Base-by-base conservation (phyloP, 2,329 filamentous ascomycete species). In the Ophiognomonia clavigignenti-juglandacearum region DNA sequence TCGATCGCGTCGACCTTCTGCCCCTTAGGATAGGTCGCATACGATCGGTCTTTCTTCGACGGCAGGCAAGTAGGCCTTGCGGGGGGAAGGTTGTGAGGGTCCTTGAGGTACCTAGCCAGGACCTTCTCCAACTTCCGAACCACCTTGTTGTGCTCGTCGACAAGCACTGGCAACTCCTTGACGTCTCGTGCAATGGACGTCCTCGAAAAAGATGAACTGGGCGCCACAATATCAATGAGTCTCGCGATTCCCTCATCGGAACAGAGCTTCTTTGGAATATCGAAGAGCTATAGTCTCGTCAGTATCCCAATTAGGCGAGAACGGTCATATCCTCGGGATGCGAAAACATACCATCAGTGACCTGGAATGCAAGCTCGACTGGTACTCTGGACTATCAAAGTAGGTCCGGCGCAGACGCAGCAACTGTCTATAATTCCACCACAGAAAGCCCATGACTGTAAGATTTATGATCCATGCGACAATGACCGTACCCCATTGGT, bases 1-100 rank as follows among this genome's bases (percentile, higher is more conserved):
- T 96, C 88, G 59, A 98, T 97, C 16, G 93, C 89, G 61, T 98
- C 93, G 4, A 97, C 79, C 62, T 90, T 92, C 54, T 87, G 80
- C 13, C 80, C 80, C 27, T 77, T 79, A 20, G 83, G 74, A 55
- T 83, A 84, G 2, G 78, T 80, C 38, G 64, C 67, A 56, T 81
- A 83, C 1, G 81, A 77, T 47, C 80, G 82, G 58, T 96, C 88
- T 53, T 85, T 86, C 62, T 90, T 92, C 11, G 86, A 86, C 0
- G 88, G 87, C 37, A 78, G 82, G 71, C 91, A 95, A 40, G 78
- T 76, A 1, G 93, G 93, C 27, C 93, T 80, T 18, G 79, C 80
- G 0, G 85, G 58, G 0, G 93, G 93, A 0, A 97, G 74, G 52
- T 85, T 81, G 53, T 86, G 77, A 0, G 93, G 93, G 51, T 96